Base-by-base conservation (phyloP, 2,329 filamentous ascomycete species). In the Monilinia polystroma region DNA sequence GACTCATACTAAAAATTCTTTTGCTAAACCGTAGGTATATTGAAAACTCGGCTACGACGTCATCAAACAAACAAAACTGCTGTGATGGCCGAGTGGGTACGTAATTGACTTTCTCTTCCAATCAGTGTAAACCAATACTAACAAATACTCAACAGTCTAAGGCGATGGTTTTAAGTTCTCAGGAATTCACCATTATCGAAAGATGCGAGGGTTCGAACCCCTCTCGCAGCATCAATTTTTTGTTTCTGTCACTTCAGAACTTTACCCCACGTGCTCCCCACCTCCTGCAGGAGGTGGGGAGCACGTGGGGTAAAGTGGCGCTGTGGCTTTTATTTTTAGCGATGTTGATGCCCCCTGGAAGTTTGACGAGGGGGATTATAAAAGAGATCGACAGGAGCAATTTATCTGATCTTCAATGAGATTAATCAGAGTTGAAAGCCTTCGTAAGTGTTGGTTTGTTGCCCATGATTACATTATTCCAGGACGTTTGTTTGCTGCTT, bases 191-290 rank as follows among this genome's bases (percentile, higher is more conserved):
- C 58, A 62, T 62, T 62, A 62, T 62, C 58, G 58, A 62, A 41
- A 62, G 58, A 62, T 62, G 58, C 58, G 58, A 51, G 58, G 58
- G 58, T 62, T 62, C 58, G 58, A 62, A 62, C 32, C 58, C 58
- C 58, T 51, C 58, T 51, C 45, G 58, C 58, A 26, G 32, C 58
- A 62, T 3, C 3, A n/a, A 51, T 6, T 51, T 51, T 51, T 51
- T 26, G 8, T 26, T 51, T 51, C 23, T 23, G 3, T 47, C 45
- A 7, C 7, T 47, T 47, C 5, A 20, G 20, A 20, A 47, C 32
- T 10, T 3, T n/a, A 47, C 43, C 43, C 43, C 43, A 20, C 43
- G 43, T 47, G 16, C 14, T 47, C 43, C 43, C 43, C 43, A 47
- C 43, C 43, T 20, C 14, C 7, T 41, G 38, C 38, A 45, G 47